These are phyloP conservation scores for Boletus rex-veris DNA, from an alignment of 768 basidiomycete genomes.

Conservation along the genomic window DNA sequence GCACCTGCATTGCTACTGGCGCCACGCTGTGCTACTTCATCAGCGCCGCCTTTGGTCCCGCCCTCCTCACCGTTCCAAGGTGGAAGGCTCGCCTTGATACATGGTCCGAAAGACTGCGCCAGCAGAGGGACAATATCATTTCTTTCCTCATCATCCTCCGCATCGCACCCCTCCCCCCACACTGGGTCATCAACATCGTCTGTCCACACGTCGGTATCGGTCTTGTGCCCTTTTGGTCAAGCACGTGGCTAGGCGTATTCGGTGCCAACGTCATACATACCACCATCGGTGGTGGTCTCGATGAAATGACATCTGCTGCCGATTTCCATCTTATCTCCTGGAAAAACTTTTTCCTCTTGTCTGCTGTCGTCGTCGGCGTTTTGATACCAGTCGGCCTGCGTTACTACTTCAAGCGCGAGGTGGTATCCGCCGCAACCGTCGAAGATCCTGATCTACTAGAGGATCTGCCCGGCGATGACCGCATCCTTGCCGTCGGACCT, in stretches of 20 bases:
- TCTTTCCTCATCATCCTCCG: constrained; percentile 93
- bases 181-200: constrained; percentile 93
- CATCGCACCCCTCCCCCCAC: constrained; percentile 91
- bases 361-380: constrained; percentile 86
- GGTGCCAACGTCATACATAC: constrained; percentile 94
- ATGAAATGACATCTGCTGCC: constrained; percentile 90
- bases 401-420: constrained; percentile 73
- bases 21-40: constrained; percentile 91
- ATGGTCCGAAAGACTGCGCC: constrained; percentile 75
- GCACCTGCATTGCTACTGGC: constrained; percentile 87
- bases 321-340: constrained; percentile 94
- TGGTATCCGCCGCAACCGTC: constrained; percentile 37
- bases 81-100: constrained; percentile 81
- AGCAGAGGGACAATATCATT: constrained; percentile 80
- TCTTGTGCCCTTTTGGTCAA: constrained; percentile 82
- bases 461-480: constrained; percentile 39
- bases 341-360: constrained; percentile 82
- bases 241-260: constrained; percentile 86
- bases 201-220: constrained; percentile 91
- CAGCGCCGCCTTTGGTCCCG: constrained; percentile 88
- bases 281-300: constrained; percentile 88
- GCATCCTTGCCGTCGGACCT: constrained; percentile 57
- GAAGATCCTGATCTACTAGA: constrained; percentile 35
- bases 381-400: constrained; percentile 89
- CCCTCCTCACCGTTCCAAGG: constrained; percentile 79